A percentile compares a stretch with the other conserved stretches of the same genome.
These are phyloP conservation scores for Botryotinia narcissicola DNA, from an alignment of 2,329 filamentous ascomycete genomes.

Conservation along the genomic window DNA sequence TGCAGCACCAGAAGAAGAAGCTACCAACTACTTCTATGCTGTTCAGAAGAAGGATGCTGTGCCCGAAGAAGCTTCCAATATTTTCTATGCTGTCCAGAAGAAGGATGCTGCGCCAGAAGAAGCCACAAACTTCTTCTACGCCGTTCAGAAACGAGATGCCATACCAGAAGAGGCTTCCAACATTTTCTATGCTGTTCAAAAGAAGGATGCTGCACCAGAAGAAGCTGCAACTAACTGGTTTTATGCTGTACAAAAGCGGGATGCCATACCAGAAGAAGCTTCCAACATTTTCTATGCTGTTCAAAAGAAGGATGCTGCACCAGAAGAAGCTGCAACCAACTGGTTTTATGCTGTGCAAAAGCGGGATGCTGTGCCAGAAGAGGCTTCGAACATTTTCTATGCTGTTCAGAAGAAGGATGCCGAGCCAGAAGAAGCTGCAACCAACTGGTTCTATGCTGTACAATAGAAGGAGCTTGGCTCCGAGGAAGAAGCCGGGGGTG, in stretches of 20 bases:
- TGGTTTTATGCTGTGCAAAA: neutral
- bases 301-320: neutral
- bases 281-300: neutral
- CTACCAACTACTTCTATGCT: neutral
- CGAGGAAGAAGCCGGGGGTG: too few species aligned
- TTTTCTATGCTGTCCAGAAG: neutral
- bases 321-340: neutral
- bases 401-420: neutral
- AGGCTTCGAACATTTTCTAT: neutral
- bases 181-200: neutral
- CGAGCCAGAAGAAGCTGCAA: neutral
- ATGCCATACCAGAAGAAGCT: neutral
- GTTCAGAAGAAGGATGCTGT: neutral
- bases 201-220: neutral
- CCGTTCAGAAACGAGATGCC: neutral
- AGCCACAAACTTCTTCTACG: neutral
- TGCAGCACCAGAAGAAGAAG: neutral
- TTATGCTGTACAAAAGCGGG: neutral
- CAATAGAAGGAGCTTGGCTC: neutral
- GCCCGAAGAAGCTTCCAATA: neutral
- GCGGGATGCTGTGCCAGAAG: neutral
- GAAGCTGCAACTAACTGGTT: neutral
- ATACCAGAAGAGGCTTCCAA: neutral
- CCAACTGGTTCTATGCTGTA: neutral
- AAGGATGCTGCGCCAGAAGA: neutral